Base-by-base conservation (phyloP, 108 stramenopile genomes). In the Conticribra weissflogii region DNA sequence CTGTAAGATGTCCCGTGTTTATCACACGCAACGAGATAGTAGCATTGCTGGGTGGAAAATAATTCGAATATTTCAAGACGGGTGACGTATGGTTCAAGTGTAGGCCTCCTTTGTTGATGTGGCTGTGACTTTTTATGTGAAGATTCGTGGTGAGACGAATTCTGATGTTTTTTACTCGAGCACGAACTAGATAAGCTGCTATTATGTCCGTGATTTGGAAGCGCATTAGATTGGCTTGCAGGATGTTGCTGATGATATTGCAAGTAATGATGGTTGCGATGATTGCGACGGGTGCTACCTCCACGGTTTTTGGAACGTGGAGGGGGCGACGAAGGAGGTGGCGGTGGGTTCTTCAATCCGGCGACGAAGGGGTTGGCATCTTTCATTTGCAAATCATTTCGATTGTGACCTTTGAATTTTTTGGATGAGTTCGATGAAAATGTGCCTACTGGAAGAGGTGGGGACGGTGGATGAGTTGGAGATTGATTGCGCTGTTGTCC, bases 11-110 rank as follows among this genome's bases (percentile, higher is more conserved):
- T 84, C 56, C 81, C 79, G 30, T 61, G 62, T 64, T 88, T 88
- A 62, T 93, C 85, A 59, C 84, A 87, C 14, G 81, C 92, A 27
- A 93, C 85, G 14, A 93, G 47, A 54, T 90, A 93, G 66, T 90
- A 93, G 44, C 86, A 87, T 66, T 90, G 92, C 54, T 85, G 75
- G 0, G 92, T 93, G 22, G 83, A 81, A 61, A 90, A 93, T 17
- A 93, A 54, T 73, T 93, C 89, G 60, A 88, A 93, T 9, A 86
- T 76, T 67, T 90, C 92, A 51, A 93, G 74, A 54, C 86, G 86
- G 41, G 70, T 76, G 54, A 87, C 66, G 60, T 93, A 93, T 0
- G 92, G 92, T 59, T 90, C 86, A 15, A 93, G 61, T 4, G 83
- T 63, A 7, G 71, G 71, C 0, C 24, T 15, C 18, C 23, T 8